These are phyloP conservation scores for Xylariales sp. DNA, from an alignment of 2,329 filamentous ascomycete genomes.

Conservation along the genomic window DNA sequence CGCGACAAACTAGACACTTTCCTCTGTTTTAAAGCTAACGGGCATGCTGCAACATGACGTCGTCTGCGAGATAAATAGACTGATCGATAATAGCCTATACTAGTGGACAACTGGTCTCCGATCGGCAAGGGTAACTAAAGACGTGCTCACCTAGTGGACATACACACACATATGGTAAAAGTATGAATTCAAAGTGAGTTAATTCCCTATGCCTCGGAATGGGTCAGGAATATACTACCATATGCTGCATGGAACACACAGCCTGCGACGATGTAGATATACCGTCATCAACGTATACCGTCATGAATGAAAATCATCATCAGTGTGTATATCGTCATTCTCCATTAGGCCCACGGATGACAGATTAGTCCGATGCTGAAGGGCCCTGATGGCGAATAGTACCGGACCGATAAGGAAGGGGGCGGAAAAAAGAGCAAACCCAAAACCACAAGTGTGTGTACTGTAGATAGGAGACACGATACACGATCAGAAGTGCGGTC, in stretches of 20 bases:
- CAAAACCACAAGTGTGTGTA: not conserved
- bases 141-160: not conserved
- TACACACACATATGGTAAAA: not conserved
- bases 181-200: not conserved
- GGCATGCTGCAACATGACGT: slow-evolving; percentile 3
- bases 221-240: too few relatives aligned
- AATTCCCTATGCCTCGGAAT: too few relatives aligned
- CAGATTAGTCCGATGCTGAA: not conserved
- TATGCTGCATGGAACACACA: not conserved
- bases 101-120: too few relatives aligned
- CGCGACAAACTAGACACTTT: not conserved
- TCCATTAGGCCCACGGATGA: not conserved
- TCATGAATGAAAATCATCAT: slow-evolving; percentile 7
- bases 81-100: not conserved
- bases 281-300: not conserved
- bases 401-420: slow-evolving; percentile 1
- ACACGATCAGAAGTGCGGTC: too few relatives aligned
- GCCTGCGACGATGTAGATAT: not conserved
- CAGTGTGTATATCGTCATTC: not conserved
- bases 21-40: slow-evolving; percentile 1
- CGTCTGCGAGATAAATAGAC: not conserved
- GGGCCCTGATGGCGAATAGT: not conserved
- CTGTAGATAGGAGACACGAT: not conserved
- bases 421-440: not conserved
- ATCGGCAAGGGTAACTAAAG: too few relatives aligned